Evolutionary conservation across 306 rosid genomes (phyloP), one percentile per base, ranked within the genome.

Genomic region (Carpinus viminea): DNA sequence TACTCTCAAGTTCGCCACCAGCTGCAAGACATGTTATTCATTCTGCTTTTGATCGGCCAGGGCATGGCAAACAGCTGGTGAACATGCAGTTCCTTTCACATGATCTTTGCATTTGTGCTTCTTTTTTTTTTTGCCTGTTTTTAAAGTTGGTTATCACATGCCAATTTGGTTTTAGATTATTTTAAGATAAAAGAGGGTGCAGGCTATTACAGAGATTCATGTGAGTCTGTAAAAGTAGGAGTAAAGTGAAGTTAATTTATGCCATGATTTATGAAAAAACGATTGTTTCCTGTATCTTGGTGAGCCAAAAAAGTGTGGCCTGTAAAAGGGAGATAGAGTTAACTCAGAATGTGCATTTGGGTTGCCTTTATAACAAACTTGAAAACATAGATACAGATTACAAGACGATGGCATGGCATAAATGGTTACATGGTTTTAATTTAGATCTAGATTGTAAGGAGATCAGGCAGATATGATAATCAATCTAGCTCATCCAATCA

Each of bases 1-100:
- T 95, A 72, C 88, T 93, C 69, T 86, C 86, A 12, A 82, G 91
- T 82, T 80, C 88, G 65, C 83, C 89, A 55, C 92, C 91, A 70
- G 83, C 90, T 83, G 97, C 89, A 65, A 87, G 91, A 81, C 93
- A 87, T 89, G 90, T 93, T 75, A 83, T 83, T 76, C 34, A 78
- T 81, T 83, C 90, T 34, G 97, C 99, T 48, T 93, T 95, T 77
- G 93, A 91, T 82, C 82, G 89, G 82, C 99, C 77, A 55, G 90
- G 89, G 34, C 98, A 82, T 81, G 98, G 97, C 53, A 91, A 78
- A 90, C 97, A 91, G 84, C 88, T 92, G 96, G 99, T 95, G 69
- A 78, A 92, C 50, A 38, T 79, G 73, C 61, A 16, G 36, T 70
- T 70, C 55, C 71, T 79, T 76, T 38, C 48, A 41, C 50, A 47